Percentiles rank a stretch among this genome's conserved stretches.
These are phyloP conservation scores for Aureobasidium pullulans DNA, from an alignment of 2,329 filamentous ascomycete genomes.

Conservation along the genomic window DNA sequence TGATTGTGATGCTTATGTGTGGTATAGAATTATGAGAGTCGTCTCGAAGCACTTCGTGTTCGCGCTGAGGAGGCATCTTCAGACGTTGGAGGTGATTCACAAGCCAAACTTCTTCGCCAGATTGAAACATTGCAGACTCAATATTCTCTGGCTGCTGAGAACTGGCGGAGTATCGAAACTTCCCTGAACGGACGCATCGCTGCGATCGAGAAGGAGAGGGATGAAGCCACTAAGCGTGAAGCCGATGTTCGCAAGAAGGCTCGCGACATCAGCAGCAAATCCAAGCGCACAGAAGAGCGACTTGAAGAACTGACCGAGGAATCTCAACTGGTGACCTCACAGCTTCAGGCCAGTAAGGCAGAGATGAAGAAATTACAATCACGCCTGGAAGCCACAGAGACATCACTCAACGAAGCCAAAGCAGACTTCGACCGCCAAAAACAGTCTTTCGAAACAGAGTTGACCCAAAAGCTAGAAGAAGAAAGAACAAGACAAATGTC, in stretches of 20 bases:
- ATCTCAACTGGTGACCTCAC: slow-evolving; percentile 57
- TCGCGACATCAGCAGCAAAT: slow-evolving; percentile 67
- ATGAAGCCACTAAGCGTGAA: slow-evolving; percentile 77
- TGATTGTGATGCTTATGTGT: neutral
- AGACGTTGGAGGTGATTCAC: slow-evolving; percentile 70
- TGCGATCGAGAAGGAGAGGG: slow-evolving; percentile 79
- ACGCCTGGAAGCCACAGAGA: slow-evolving; percentile 57
- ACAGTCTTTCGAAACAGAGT: slow-evolving; percentile 49
- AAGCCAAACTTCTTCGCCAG: slow-evolving; percentile 84
- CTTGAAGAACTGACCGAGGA: slow-evolving; percentile 62
- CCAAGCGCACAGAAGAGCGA: slow-evolving; percentile 70
- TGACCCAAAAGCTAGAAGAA: slow-evolving; percentile 55
- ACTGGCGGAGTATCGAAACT: slow-evolving; percentile 94
- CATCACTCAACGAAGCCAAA: slow-evolving; percentile 53
- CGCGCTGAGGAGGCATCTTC: slow-evolving; percentile 86
- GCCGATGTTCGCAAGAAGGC: slow-evolving; percentile 83
- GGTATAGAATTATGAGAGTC: slow-evolving; percentile 68
- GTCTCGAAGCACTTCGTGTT: slow-evolving; percentile 78
- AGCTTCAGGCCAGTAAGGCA: slow-evolving; percentile 53
- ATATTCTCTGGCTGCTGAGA: slow-evolving; percentile 87
- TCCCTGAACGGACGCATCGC: slow-evolving; percentile 71
- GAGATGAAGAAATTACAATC: slow-evolving; percentile 57
- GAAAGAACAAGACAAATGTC: slow-evolving; percentile 44
- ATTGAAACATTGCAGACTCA: slow-evolving; percentile 94
- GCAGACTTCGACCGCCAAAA: slow-evolving; percentile 53